These are phyloP conservation scores for Vinca major DNA, from an alignment of 305 asterid genomes.

Conservation along the genomic window DNA sequence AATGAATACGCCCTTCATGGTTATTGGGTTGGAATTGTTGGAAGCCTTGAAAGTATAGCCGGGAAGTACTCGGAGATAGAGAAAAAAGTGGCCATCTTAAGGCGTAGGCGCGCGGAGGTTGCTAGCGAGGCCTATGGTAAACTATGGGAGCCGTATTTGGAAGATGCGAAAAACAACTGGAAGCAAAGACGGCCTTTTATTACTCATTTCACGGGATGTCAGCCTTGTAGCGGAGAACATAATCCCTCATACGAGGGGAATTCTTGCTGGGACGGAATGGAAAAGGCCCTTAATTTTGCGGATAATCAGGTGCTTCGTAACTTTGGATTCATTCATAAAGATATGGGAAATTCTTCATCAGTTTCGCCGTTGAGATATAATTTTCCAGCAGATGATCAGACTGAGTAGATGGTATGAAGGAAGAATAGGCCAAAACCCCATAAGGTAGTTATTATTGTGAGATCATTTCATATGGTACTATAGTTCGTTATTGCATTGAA, in stretches of 20 bases:
- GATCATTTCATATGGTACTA: neutral
- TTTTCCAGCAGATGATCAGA: slow-evolving; percentile 19
- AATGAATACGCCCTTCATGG: slow-evolving; percentile 25
- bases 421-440: neutral
- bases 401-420: neutral
- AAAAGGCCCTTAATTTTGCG: slow-evolving; percentile 68
- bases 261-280: slow-evolving; percentile 62
- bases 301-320: slow-evolving; percentile 67
- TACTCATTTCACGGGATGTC: slow-evolving; percentile 81
- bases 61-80: slow-evolving; percentile 16
- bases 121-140: slow-evolving; percentile 20
- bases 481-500: neutral
- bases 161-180: slow-evolving; percentile 25
- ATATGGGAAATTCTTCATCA: slow-evolving; percentile 28
- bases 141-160: slow-evolving; percentile 23
- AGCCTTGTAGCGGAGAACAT: slow-evolving; percentile 73
- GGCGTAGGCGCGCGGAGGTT: slow-evolving; percentile 25
- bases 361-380: slow-evolving; percentile 40
- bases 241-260: slow-evolving; percentile 45
- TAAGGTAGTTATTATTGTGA: neutral
- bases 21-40: slow-evolving; percentile 26
- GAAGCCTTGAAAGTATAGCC: slow-evolving; percentile 11
- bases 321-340: slow-evolving; percentile 51
- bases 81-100: slow-evolving; percentile 8
- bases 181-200: slow-evolving; percentile 54